Evolutionary conservation across 1,284 basidiomycete genomes (phyloP), one percentile per base, ranked within the genome.

Genomic region (Trichosporon asahii): DNA sequence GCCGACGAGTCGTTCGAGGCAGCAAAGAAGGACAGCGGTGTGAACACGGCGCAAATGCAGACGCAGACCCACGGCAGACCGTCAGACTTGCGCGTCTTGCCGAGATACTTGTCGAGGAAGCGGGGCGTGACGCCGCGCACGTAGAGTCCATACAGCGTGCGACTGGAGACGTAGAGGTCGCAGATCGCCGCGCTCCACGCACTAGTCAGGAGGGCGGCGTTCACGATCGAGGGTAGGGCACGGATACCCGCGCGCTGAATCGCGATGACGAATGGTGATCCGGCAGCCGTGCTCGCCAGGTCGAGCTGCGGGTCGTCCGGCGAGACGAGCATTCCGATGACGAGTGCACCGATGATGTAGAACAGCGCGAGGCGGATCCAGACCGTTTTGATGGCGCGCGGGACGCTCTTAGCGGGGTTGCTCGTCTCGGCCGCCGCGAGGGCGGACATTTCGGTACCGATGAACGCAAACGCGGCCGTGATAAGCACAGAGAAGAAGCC

Each of bases 261-360:
- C 63, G 80, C 92, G 74, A 94, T 91, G 71, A 94, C 92, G 80
- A 93, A 94, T 0, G 92, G 92, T 14, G 90, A 92, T 6, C 88
- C 88, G 7, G 88, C 88, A 53, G 92, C 92, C 31, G 88, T 90
- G 64, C 75, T 86, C 66, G 78, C 79, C 63, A 91, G 84, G 44
- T 83, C 76, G 44, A 94, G 87, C 25, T 86, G 80, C 0, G 83
- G 77, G 72, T 90, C 85, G 77, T 87, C 88, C 49, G 88, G 91
- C 2, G 91, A 89, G 2, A 93, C 91, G 69, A 94, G 86, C 25
- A 94, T 84, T 63, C 92, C 92, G 73, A 94, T 91, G 72, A 93
- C 83, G 67, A 87, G 82, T 60, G 82, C 80, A 44, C 83, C 82
- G 69, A 82, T 84, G 75, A 93, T 88, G 84, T 94, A 95, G 82